Evolutionary conservation across 306 rosid genomes (phyloP), one percentile per base, ranked within the genome.

Genomic region (Trifolium pratense): DNA sequence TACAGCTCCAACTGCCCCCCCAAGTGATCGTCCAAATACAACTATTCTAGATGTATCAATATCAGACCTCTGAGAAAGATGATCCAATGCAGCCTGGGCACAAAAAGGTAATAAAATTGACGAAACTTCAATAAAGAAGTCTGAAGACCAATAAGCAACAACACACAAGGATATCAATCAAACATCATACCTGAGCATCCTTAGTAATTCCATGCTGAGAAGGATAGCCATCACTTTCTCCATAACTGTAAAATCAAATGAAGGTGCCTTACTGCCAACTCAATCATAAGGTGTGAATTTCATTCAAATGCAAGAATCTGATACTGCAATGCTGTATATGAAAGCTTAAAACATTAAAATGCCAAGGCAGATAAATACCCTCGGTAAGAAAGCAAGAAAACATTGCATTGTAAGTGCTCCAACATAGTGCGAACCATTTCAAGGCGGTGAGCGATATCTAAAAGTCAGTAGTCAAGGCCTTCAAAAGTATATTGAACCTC

Each of bases 391-490:
- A 95, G 99, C 99, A 95, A 85, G 73, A 95, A 95, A 46, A 92
- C 89, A 32, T 95, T 95, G 87, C 99, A 95, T 13, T 89, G 89
- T 79, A 95, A 80, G 78, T 78, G 84, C 75, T 92, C 93, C 79
- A 95, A 59, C 97, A 95, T 87, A 73, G 88, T 86, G 53, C 87
- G 92, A 73, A 95, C 93, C 99, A 95, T 92, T 79, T 92, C 99
- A 71, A 95, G 99, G 23, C 99, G 97, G 78, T 95, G 97, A 10
- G 99, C 99, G 85, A 95, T 95, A 84, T 95, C 99, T 95, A 78
- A 29, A 82, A 75, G 86, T 55, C 73, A 79, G 68, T 46, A 73
- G 91, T 95, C 83, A 95, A 90, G 96, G 93, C 68, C 68, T 65
- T 53, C n/a, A 77, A 81, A 64, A 82, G 67, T 57, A 80, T 31